Base-by-base conservation (phyloP, 352 stramenopile species). In the Saprolegnia parasitica region DNA sequence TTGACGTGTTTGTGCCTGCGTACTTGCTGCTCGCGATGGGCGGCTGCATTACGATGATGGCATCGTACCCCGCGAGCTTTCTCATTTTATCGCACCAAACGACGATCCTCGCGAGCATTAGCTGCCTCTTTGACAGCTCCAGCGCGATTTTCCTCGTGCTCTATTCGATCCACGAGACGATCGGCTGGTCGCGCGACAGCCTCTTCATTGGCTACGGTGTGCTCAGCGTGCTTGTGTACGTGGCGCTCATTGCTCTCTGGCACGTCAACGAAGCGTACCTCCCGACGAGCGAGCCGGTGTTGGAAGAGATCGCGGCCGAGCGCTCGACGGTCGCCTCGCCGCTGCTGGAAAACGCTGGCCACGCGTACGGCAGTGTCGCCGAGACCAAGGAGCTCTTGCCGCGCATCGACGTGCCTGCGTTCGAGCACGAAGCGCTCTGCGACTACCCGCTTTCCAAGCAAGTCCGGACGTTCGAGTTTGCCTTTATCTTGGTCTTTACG, bases 21-120 rank as follows among this genome's bases (percentile, higher is more conserved):
- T 93, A 92, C 74, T 75, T 81, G 24, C 68, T 91, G 11, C 77
- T 90, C 24, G 81, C 85, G 0, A 82, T 89, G 42, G 85, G 85
- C 21, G 85, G 85, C 4, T 87, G 77, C 67, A 81, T 93, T 58
- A 93, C 84, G 32, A 93, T 93, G 83, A 90, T 93, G 83, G 58
- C 80, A 57, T 89, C 81, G 45, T 93, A 84, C 63, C 84, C 85
- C 1, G 76, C 82, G 26, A 90, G 81, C 68, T 91, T 93, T 72
- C 75, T 91, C 24, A 75, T 89, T 54, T 77, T 89, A 72, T 74
- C 81, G 60, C 79, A 90, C 61, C 85, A 91, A 73, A 90, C 83
- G 8, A 84, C 79, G 18, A 89, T 91, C 61, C 81, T 93, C 13
- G 85, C 85, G 49, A 81, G 80, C 24, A 89, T 91, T 56, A 90